Evolutionary conservation across 2,329 filamentous ascomycete genomes (phyloP).

Genomic region (Dactylellina leptospora): DNA sequence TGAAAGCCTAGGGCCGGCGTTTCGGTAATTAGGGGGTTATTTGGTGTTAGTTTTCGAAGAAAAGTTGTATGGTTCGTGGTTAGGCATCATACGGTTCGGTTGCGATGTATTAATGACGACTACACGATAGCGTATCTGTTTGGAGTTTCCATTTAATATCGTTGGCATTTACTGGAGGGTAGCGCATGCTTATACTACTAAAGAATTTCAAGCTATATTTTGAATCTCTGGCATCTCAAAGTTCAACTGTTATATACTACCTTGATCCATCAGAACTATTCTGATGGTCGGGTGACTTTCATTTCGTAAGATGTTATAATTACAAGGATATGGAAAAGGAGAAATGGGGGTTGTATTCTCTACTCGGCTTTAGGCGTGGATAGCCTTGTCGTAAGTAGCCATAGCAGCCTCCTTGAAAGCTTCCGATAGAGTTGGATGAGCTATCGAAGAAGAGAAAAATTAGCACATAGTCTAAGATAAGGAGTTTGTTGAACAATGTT

Average conservation of each 20-base stretch:
- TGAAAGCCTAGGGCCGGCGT: no score
- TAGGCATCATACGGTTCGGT: no score
- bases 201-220: neutral
- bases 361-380: slow-evolving; percentile 77
- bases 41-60: no score
- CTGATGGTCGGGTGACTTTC: slow-evolving; percentile 3
- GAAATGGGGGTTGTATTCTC: neutral
- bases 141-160: no score
- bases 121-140: no score
- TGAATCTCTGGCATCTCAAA: neutral
- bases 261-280: slow-evolving; percentile 24
- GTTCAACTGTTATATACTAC: slow-evolving; percentile 27
- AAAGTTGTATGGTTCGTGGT: no score
- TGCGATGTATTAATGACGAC: no score
- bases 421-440: slow-evolving; percentile 93
- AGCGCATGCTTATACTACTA: no score
- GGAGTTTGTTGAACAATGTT: neutral
- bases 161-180: no score
- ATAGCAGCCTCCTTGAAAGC: slow-evolving; percentile 99
- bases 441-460: slow-evolving; percentile 23
- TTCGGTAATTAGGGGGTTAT: no score
- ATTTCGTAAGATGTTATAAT: slow-evolving; percentile 52
- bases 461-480: slow-evolving; percentile 1
- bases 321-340: slow-evolving; percentile 44
- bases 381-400: slow-evolving; percentile 93